A percentile compares a stretch with the other conserved stretches of the same genome.
These are phyloP conservation scores for Fusarium pseudocircinatum DNA, from an alignment of 2,329 filamentous ascomycete species.

Conservation along the genomic window DNA sequence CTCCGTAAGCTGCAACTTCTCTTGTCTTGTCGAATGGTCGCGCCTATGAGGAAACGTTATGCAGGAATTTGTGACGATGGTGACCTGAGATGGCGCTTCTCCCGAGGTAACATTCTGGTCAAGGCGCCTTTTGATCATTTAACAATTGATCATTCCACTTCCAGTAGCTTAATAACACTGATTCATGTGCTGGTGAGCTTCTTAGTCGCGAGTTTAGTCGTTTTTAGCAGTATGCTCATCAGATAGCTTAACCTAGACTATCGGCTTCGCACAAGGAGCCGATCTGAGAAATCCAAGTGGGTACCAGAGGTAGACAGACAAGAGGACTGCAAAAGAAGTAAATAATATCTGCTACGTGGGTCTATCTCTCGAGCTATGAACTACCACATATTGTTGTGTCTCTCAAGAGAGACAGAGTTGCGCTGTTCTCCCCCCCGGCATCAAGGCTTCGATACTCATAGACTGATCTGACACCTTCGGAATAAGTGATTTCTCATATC, in stretches of 20 bases:
- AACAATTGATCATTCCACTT: accelerated
- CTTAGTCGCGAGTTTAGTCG: accelerated
- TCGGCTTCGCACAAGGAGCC: accelerated
- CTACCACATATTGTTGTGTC: neutral
- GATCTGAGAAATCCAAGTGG: neutral
- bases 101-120: accelerated
- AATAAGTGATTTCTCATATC: accelerated
- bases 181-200: neutral
- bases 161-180: accelerated
- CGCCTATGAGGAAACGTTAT: too few relatives aligned
- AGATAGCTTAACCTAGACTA: neutral
- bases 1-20: neutral
- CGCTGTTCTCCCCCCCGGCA: accelerated
- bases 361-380: neutral
- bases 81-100: too few relatives aligned
- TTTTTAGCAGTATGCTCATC: neutral
- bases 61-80: too few relatives aligned
- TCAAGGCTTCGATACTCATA: neutral
- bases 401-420: accelerated
- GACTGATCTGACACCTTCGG: neutral
- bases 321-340: too few relatives aligned
- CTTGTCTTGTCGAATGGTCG: accelerated
- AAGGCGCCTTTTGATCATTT: accelerated
- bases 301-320: too few relatives aligned
- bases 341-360: accelerated